These are phyloP conservation scores for Nothomitra cinnamomea DNA, from an alignment of 2,329 filamentous ascomycete species.

Conservation along the genomic window DNA sequence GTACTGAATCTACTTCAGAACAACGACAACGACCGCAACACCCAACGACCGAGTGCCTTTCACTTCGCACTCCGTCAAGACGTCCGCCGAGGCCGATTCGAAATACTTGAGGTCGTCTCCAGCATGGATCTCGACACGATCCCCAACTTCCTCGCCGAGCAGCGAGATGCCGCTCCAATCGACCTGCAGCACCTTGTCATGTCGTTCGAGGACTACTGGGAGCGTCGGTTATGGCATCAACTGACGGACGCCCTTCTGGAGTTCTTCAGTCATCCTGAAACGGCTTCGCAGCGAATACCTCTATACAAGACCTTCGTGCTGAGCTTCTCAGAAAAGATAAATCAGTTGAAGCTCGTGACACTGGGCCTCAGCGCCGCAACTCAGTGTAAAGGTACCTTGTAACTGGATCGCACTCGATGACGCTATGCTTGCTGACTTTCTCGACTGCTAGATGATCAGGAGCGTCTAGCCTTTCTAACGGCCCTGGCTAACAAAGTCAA, in stretches of 20 bases:
- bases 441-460: slow-evolving; percentile 52
- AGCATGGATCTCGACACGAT: slow-evolving; percentile 75
- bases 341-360: slow-evolving; percentile 91
- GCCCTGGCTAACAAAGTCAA: slow-evolving; percentile 76
- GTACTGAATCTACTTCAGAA: too few relatives aligned
- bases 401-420: not conserved
- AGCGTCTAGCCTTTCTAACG: slow-evolving; percentile 72
- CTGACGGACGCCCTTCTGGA: slow-evolving; percentile 76
- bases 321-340: slow-evolving; percentile 96
- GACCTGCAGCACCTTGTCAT: slow-evolving; percentile 79
- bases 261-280: slow-evolving; percentile 73
- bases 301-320: slow-evolving; percentile 93
- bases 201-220: slow-evolving; percentile 91
- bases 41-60: too few relatives aligned
- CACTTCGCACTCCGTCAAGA: too few relatives aligned
- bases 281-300: slow-evolving; percentile 65
- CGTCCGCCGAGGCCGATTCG: too few relatives aligned
- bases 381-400: slow-evolving; percentile 54
- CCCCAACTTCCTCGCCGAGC: slow-evolving; percentile 77
- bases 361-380: slow-evolving; percentile 74
- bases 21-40: too few relatives aligned
- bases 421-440: slow-evolving; percentile 9
- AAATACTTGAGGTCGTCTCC: not conserved
- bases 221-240: slow-evolving; percentile 98
- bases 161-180: slow-evolving; percentile 74